Base-by-base conservation (phyloP, 1,139 yeast species). In the Meyerozyma guilliermondii region DNA sequence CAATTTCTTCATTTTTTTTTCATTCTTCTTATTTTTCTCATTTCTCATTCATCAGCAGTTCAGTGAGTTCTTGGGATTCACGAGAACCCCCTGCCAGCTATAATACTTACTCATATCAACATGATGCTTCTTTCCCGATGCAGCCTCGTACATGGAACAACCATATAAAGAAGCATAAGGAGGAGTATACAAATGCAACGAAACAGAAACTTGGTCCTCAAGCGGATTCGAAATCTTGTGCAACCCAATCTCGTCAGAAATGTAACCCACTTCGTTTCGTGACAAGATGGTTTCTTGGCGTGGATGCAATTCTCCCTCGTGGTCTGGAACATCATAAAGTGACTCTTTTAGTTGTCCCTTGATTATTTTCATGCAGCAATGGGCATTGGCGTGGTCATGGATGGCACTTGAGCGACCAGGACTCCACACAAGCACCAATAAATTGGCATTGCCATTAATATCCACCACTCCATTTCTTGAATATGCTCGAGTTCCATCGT, bases 371-470 rank as follows among this genome's bases (percentile, higher is more conserved):
- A 79, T 77, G 49, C 78, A 74, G 53, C 83, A 79, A 58, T 85
- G 91, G 14, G 91, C 89, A 46, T 79, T 74, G 27, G 91, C 87
- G 53, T 84, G 92, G 60, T 83, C 89, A 56, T 85, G 92, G 47
- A 84, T 80, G 39, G 81, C 75, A 35, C 87, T 80, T 20, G 81
- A 70, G 53, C 72, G 71, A n/a, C 79, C 79, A 0, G 89, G 89
- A 43, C 76, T 74, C 92, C 92, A 85, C 24, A 83, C 88, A 42
- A 84, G 62, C 13, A 84, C 64, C 40, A 85, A 68, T 48, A 84
- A 65, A 55, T 83, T 83, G 39, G 88, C 91, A 60, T 82, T 81
- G 27, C 78, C 76, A 58, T 81, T 81, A 55, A 82, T 76, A 55
- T 82, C 78, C 48, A 79, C 78, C 22, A 83, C 78, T 1, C 88